These are phyloP conservation scores for Mycena vulgaris DNA, from an alignment of 768 basidiomycete genomes.

Conservation along the genomic window DNA sequence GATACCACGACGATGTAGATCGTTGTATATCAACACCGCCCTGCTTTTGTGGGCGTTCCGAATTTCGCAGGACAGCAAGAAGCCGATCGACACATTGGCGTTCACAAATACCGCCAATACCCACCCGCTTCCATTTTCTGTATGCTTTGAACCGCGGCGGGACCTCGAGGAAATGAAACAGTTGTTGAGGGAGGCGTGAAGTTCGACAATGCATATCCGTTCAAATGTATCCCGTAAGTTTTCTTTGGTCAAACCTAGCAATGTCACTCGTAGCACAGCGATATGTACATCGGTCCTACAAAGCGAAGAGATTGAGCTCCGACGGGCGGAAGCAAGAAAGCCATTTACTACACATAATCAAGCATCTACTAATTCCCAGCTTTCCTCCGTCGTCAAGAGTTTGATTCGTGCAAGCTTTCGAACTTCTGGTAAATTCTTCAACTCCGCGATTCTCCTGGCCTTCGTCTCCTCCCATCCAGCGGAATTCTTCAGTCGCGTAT, in stretches of 20 bases:
- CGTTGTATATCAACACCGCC: slow-evolving; percentile 76
- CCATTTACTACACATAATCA: too few species aligned
- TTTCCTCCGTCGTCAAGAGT: not conserved
- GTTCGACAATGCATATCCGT: not conserved
- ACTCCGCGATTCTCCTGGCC: slow-evolving; percentile 4
- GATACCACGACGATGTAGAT: slow-evolving; percentile 53
- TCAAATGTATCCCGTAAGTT: too few species aligned
- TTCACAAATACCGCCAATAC: slow-evolving; percentile 77
- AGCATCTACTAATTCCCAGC: not conserved
- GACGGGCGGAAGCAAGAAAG: too few species aligned
- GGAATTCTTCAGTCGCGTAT: not conserved
- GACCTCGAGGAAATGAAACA: slow-evolving; percentile 54
- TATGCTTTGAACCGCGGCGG: slow-evolving; percentile 66
- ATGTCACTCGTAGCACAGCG: too few species aligned
- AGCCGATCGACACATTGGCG: slow-evolving; percentile 72
- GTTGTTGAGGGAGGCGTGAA: slow-evolving; percentile 54
- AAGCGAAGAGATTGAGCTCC: too few species aligned
- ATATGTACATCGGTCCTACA: too few species aligned
- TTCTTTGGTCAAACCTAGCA: too few species aligned
- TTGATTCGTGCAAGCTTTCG: not conserved
- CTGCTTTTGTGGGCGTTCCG: slow-evolving; percentile 78
- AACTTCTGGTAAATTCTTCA: not conserved
- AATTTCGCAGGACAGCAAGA: slow-evolving; percentile 63
- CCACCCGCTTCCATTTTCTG: slow-evolving; percentile 75
- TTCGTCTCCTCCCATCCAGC: slow-evolving; percentile 9